Evolutionary conservation across 371 early-diverging fungal species (phyloP).

Genomic region (Mucor racemosus): DNA sequence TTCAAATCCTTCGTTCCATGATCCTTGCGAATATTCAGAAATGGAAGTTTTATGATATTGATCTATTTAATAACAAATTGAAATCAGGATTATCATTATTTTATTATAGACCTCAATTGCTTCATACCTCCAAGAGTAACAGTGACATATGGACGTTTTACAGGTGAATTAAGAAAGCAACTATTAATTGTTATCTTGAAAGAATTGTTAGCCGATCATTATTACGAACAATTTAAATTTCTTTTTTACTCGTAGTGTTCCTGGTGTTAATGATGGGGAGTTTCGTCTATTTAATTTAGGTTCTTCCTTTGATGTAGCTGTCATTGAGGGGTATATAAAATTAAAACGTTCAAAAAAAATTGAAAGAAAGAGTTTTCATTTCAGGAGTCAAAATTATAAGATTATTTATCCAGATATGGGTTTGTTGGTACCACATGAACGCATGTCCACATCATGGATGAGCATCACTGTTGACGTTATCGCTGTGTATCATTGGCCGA

Average conservation of each 20-base stretch:
- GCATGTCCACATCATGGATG: not conserved
- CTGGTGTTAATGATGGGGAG: constrained; percentile 15
- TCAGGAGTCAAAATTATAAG: not conserved
- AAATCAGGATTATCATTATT: too few relatives aligned
- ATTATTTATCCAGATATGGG: constrained; percentile 4
- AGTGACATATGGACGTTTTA: constrained; percentile 40
- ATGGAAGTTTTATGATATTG: constrained; percentile 68
- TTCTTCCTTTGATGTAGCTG: not conserved
- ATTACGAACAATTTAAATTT: not conserved
- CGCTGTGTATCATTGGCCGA: not conserved
- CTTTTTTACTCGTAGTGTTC: constrained; percentile 17
- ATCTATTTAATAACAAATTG: constrained; percentile 37
- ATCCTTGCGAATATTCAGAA: constrained; percentile 57
- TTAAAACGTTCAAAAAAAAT: not conserved
- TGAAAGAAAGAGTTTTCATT: not conserved
- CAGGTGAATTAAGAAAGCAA: constrained; percentile 37
- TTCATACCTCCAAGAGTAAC: constrained; percentile 43
- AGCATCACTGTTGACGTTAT: not conserved
- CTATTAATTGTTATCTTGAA: constrained; percentile 34
- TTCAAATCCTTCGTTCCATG: constrained; percentile 78
- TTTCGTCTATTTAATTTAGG: constrained; percentile 1
- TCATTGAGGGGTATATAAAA: not conserved
- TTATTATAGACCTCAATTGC: too few relatives aligned
- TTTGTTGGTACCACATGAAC: not conserved
- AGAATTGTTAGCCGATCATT: not conserved